These are phyloP conservation scores for Phymatotrichopsis omnivora DNA, from an alignment of 2,329 filamentous ascomycete genomes.

Conservation along the genomic window DNA sequence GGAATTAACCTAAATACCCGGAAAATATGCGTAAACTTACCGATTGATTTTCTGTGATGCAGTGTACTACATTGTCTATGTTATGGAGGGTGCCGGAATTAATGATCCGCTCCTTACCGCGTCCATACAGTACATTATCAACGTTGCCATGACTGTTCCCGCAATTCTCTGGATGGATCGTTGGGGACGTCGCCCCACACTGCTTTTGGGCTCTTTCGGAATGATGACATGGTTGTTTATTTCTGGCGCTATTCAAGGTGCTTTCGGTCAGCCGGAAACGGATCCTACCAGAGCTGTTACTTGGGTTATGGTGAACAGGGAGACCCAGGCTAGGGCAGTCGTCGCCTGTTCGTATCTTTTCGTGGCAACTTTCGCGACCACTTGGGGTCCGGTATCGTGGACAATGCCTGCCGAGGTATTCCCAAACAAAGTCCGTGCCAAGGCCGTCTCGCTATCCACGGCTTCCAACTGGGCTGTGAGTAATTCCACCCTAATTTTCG, in stretches of 20 bases:
- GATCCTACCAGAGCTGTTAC: slow-evolving; percentile 42
- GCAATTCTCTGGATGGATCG: slow-evolving; percentile 52
- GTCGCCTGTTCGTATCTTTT: slow-evolving; percentile 64
- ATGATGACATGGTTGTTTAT: slow-evolving; percentile 55
- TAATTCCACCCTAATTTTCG: not conserved
- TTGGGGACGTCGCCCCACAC: slow-evolving; percentile 47
- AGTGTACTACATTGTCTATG: slow-evolving; percentile 50
- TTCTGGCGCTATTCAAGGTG: slow-evolving; percentile 52
- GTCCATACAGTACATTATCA: slow-evolving; percentile 55
- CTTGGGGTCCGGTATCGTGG: slow-evolving; percentile 52
- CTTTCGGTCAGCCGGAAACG: slow-evolving; percentile 45
- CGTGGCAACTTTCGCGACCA: slow-evolving; percentile 56
- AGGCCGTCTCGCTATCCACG: slow-evolving; percentile 52
- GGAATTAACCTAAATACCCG: not conserved
- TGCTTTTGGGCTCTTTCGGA: slow-evolving; percentile 47
- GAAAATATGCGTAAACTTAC: slow-evolving; percentile 9
- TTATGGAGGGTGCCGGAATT: slow-evolving; percentile 50
- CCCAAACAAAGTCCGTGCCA: slow-evolving; percentile 52
- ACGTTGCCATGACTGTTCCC: slow-evolving; percentile 49
- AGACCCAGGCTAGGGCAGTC: slow-evolving; percentile 50
- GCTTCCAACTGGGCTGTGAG: slow-evolving; percentile 47
- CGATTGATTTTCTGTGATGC: not conserved
- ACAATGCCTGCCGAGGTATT: slow-evolving; percentile 54
- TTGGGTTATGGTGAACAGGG: slow-evolving; percentile 48
- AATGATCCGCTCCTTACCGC: slow-evolving; percentile 49